Evolutionary conservation across 139 green algal genomes (phyloP).

Genomic region (Choricystis sp.): DNA sequence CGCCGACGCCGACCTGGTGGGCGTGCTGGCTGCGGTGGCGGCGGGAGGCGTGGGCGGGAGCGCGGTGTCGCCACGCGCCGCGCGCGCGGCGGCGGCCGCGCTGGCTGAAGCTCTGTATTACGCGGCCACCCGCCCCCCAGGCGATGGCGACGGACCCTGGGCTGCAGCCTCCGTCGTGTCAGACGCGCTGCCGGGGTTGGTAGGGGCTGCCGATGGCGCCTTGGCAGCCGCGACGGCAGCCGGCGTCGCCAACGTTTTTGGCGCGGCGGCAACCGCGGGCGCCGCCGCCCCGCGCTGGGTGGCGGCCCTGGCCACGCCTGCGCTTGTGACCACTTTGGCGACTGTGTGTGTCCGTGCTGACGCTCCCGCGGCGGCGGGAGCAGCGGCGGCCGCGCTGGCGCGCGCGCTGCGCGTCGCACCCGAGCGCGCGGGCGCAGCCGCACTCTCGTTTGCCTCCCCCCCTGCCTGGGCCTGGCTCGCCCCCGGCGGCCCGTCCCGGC

Average conservation of each 20-base stretch:
- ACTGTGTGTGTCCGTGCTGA: background rate
- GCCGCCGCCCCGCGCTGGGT: background rate
- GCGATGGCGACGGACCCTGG: no score
- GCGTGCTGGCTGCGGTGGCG: slow-evolving; percentile 58
- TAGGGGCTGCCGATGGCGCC: no score
- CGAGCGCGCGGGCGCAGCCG: no score
- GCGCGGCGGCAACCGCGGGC: no score
- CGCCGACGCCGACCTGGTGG: slow-evolving; percentile 10
- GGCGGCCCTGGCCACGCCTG: background rate
- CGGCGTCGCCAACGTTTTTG: no score
- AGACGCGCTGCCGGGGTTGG: no score
- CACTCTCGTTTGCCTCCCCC: background rate
- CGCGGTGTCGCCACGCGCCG: slow-evolving; percentile 25
- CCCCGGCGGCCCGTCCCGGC: no score
- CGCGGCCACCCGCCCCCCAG: slow-evolving; percentile 74
- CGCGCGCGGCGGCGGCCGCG: slow-evolving; percentile 60
- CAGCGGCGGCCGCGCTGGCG: background rate
- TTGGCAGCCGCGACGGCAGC: no score
- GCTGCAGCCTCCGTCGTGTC: no score
- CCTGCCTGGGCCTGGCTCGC: background rate
- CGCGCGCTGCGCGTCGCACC: background rate
- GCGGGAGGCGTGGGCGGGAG: slow-evolving; percentile 52
- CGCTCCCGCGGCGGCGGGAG: background rate
- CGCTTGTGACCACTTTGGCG: background rate
- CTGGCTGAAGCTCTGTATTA: slow-evolving; percentile 93